These are phyloP conservation scores for Trypethelium eluteriae DNA, from an alignment of 495 filamentous ascomycete species.

Conservation along the genomic window DNA sequence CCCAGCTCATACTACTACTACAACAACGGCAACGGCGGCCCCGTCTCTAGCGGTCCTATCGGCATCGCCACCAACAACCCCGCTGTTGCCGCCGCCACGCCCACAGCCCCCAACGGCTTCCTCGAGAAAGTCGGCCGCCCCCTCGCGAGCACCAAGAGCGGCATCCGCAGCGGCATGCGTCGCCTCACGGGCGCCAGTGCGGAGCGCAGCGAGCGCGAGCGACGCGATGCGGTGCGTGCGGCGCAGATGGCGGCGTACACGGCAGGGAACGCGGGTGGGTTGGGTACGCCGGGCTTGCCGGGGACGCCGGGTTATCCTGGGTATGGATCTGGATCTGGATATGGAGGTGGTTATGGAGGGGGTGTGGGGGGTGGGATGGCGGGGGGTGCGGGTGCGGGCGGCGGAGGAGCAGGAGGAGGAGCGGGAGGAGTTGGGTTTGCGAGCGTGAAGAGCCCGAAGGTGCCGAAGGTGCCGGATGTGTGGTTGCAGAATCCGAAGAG, in stretches of 20 bases:
- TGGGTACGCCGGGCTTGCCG: conserved; percentile 16
- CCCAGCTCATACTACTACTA: too few relatives aligned
- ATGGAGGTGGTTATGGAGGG: conserved; percentile 12
- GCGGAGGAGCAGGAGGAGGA: not conserved
- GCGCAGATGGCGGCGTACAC: not conserved
- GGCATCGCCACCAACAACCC: not conserved
- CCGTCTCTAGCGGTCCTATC: not conserved
- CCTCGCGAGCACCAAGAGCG: conserved; percentile 16
- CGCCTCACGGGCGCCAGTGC: conserved; percentile 30
- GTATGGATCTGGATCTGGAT: not conserved
- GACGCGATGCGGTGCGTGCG: conserved; percentile 25
- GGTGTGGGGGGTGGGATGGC: conserved; percentile 11
- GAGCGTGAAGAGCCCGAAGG: conserved; percentile 33
- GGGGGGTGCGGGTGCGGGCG: not conserved
- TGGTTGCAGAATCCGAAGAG: conserved; percentile 32
- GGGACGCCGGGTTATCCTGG: not conserved
- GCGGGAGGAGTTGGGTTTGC: conserved; percentile 2
- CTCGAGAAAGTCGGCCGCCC: conserved; percentile 27
- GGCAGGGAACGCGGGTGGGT: not conserved
- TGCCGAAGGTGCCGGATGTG: conserved; percentile 37
- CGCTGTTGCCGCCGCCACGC: not conserved
- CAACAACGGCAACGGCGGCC: too few relatives aligned
- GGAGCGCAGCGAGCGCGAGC: conserved; percentile 27
- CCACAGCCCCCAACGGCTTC: not conserved
- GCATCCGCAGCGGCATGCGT: conserved; percentile 28